These are phyloP conservation scores for Reutealis trisperma DNA, from an alignment of 345 rosid genomes.

Conservation along the genomic window DNA sequence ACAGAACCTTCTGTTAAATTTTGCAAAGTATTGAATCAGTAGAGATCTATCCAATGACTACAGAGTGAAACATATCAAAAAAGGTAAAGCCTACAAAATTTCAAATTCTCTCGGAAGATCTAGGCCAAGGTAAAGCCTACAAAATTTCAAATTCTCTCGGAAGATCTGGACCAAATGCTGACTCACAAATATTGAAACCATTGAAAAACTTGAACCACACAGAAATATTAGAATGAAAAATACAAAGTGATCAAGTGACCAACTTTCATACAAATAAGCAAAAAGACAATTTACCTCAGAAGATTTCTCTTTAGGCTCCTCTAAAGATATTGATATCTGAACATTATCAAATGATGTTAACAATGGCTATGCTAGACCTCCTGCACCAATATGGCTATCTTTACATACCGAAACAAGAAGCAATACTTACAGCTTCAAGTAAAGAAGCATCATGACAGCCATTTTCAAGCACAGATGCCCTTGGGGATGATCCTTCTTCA, in stretches of 20 bases:
- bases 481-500: slow-evolving; percentile 84
- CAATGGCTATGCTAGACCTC: slow-evolving; percentile 4
- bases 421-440: slow-evolving; percentile 50
- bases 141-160: background rate
- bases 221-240: background rate
- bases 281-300: slow-evolving; percentile 47
- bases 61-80: background rate
- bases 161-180: background rate
- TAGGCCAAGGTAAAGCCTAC: no score
- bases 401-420: background rate
- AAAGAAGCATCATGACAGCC: slow-evolving; percentile 43
- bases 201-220: background rate
- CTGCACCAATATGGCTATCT: background rate
- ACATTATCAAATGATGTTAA: slow-evolving; percentile 7
- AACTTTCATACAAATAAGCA: background rate
- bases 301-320: slow-evolving; percentile 55
- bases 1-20: background rate
- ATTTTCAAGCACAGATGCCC: slow-evolving; percentile 50
- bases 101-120: no score
- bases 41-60: background rate
- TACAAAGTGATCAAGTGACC: slow-evolving; percentile 4
- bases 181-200: background rate
- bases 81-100: no score
- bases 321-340: slow-evolving; percentile 64
- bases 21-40: background rate